These are phyloP conservation scores for Aspergillaceae sp. DNA, from an alignment of 2,329 filamentous ascomycete species.

Conservation along the genomic window DNA sequence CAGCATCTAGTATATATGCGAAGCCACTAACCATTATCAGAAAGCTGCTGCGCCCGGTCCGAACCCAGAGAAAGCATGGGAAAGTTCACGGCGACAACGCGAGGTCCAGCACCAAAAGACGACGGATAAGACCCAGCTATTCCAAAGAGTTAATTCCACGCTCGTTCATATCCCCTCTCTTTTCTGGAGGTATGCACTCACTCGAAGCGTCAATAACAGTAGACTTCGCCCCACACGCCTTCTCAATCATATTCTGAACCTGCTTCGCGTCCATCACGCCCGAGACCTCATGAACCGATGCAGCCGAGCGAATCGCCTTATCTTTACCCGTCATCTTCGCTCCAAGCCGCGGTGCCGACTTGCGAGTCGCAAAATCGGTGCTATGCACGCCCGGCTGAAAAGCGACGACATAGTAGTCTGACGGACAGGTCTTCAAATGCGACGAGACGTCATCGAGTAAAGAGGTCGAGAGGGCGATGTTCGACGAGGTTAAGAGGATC, in stretches of 20 bases:
- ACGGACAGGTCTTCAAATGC: constrained; percentile 58
- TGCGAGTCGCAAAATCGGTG: constrained; percentile 53
- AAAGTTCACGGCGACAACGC: constrained; percentile 40
- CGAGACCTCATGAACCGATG: constrained; percentile 46
- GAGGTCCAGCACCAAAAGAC: constrained; percentile 29
- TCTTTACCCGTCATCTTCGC: constrained; percentile 42
- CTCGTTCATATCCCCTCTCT: neutral
- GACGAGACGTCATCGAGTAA: constrained; percentile 36
- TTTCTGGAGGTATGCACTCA: constrained; percentile 14
- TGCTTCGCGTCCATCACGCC: constrained; percentile 39
- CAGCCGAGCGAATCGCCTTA: constrained; percentile 47
- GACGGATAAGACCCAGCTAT: constrained; percentile 34
- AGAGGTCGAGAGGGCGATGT: constrained; percentile 37
- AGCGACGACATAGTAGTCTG: constrained; percentile 67
- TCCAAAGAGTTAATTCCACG: neutral
- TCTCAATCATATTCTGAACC: constrained; percentile 36
- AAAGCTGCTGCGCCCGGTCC: constrained; percentile 32
- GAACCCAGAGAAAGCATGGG: constrained; percentile 30
- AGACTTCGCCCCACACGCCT: constrained; percentile 40
- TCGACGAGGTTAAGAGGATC: constrained; percentile 31
- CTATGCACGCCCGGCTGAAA: constrained; percentile 66
- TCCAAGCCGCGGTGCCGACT: constrained; percentile 46
- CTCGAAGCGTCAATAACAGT: constrained; percentile 37
- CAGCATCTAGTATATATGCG: constrained; percentile 1
- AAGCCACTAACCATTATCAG: constrained; percentile 33